phyloP scores from a whole-genome alignment of 2,329 filamentous ascomycete genomes.

The Xylariales sp. region DNA sequence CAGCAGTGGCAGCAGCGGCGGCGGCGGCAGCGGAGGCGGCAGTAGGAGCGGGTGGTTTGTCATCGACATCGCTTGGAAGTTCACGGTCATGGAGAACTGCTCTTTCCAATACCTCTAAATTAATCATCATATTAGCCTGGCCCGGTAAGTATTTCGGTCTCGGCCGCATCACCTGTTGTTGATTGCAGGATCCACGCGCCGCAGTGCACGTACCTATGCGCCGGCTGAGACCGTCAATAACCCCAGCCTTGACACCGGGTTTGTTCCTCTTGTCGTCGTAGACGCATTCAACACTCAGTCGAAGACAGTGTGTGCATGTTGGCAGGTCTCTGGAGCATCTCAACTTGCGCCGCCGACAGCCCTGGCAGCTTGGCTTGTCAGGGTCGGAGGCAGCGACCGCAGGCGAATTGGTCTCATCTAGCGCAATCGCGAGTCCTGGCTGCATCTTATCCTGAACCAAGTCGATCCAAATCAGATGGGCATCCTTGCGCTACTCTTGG shows the following conservation, averaged over 20 bases:
- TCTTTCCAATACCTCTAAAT: too few species aligned
- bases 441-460: too few species aligned
- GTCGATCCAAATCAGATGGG: too few species aligned
- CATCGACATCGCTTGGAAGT: too few species aligned
- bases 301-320: slow-evolving; percentile 24
- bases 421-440: too few species aligned
- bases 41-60: too few species aligned
- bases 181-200: background rate
- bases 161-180: background rate
- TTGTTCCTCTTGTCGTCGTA: slow-evolving; percentile 28
- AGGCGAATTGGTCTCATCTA: too few species aligned
- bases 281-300: slow-evolving; percentile 17
- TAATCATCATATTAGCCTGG: background rate
- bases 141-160: background rate
- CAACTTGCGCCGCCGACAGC: slow-evolving; percentile 28
- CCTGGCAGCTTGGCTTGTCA: slow-evolving; percentile 25
- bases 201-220: slow-evolving; percentile 19
- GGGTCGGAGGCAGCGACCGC: too few species aligned
- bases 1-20: too few species aligned
- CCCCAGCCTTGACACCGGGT: slow-evolving; percentile 32
- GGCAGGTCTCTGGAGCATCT: slow-evolving; percentile 29
- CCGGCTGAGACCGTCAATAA: slow-evolving; percentile 29
- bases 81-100: too few species aligned
- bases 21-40: too few species aligned
- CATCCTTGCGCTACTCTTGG: too few species aligned